Evolutionary conservation across 306 rosid species (phyloP).

Genomic region (Vicia villosa): DNA sequence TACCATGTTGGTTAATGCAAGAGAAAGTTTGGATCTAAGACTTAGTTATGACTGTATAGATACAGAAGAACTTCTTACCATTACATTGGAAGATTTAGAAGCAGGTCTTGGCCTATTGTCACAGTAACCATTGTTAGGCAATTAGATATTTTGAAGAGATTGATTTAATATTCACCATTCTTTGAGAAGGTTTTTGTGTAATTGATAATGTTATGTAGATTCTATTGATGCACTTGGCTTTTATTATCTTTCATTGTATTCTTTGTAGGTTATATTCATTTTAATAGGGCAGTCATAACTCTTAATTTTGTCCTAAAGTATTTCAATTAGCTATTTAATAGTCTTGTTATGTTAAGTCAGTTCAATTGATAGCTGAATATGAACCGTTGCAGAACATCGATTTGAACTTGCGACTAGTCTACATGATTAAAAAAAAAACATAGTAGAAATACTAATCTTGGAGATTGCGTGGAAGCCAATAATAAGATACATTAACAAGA

Average conservation of each 20-base stretch:
- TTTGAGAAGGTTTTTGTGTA: constrained; percentile 1
- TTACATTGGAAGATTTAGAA: constrained; percentile 78
- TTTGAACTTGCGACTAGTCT: no score
- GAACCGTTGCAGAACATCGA: no score
- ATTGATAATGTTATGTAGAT: constrained; percentile 39
- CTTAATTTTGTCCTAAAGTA: constrained; percentile 1
- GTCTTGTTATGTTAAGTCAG: no score
- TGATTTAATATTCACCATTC: constrained; percentile 25
- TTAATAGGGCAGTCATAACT: constrained; percentile 19
- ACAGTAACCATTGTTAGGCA: constrained; percentile 46
- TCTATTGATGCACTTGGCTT: constrained; percentile 31
- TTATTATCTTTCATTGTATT: constrained; percentile 11
- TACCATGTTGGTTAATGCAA: constrained; percentile 79
- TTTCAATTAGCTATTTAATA: not conserved
- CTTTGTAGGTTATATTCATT: constrained; percentile 30
- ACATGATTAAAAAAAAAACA: no score
- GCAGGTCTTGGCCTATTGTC: constrained; percentile 65
- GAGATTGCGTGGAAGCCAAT: constrained; percentile 36
- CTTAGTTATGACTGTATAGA: constrained; percentile 84
- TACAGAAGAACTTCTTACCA: constrained; percentile 79
- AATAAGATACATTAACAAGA: not conserved
- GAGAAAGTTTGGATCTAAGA: constrained; percentile 88
- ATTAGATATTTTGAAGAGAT: constrained; percentile 34
- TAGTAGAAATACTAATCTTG: not conserved
- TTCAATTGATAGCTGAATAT: no score